Evolutionary conservation across 2,329 filamentous ascomycete genomes (phyloP), one percentile per base, ranked within the genome.

Genomic region (Simplicillium aogashimaense): DNA sequence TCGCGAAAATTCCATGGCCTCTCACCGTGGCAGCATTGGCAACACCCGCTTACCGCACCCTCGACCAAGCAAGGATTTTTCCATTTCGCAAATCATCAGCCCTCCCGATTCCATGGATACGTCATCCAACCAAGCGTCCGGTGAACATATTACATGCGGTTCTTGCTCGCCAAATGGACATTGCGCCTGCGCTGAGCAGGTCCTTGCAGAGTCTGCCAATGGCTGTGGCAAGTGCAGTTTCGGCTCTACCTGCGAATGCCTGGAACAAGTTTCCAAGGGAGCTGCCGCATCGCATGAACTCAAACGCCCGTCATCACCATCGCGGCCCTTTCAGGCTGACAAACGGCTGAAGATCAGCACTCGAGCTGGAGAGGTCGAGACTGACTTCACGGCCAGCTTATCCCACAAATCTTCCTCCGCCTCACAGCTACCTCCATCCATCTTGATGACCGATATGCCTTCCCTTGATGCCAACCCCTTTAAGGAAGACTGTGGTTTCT

Each of bases 401-500:
- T 65, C 74, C 41, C 64, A 67, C 54, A 64, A 67, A 49, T 55
- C 65, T 49, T 37, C 48, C 46, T 44, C 53, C 36, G 45, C 53
- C 12, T 35, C 45, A 13, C 45, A 50, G 10, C 53, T 49, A 39
- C 45, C 52, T 28, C 39, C 48, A 7, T 59, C 55, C 46, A 61
- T 53, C 50, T 61, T 46, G 35, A 54, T 57, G 15, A 53, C 60
- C n/a, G 65, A 61, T 37, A 47, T 60, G 9, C 56, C 64, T 14
- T 53, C 64, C 2, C 43, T 56, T 32, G 56, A 54, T 31, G 43
- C 53, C 14, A 59, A 72, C 33, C 63, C 67, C 10, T 67, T 73
- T 5, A 72, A 76, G 45, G 85, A 90, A 50, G 74, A 76, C 15
- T 92, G 86, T 56, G 86, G 86, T 7, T 92, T 92, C 63, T 92